Conservation (phyloP, 306 rosid genomes). For the Vachellia collinsii region DNA sequence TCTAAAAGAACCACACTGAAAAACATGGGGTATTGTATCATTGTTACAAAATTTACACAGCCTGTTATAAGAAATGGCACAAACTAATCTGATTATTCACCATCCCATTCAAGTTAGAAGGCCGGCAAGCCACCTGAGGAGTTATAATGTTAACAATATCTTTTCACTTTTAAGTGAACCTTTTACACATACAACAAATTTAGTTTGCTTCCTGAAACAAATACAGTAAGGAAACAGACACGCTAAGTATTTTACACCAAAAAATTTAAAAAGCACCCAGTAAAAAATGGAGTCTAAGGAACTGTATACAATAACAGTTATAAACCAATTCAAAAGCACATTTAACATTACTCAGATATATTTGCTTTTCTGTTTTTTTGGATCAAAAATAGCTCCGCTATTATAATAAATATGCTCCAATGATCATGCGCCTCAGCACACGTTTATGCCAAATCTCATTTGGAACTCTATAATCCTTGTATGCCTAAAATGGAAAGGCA, state of each 20-base stretch:
- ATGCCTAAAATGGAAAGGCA: constrained; percentile 27
- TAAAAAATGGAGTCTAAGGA: background rate
- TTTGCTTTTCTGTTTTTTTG: background rate
- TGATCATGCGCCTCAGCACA: background rate
- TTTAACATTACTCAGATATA: background rate
- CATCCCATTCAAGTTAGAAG: background rate
- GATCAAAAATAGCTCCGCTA: constrained; percentile 22
- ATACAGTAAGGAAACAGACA: background rate
- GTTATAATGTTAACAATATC: constrained; percentile 4
- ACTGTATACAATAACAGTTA: background rate
- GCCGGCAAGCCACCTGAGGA: background rate
- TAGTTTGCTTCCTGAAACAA: constrained; percentile 9
- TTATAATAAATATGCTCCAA: constrained; percentile 19
- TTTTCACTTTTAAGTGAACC: background rate
- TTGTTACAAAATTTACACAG: constrained; percentile 12
- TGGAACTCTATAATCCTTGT: background rate
- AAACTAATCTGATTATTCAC: background rate
- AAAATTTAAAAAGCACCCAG: background rate
- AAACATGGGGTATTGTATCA: constrained; percentile 4
- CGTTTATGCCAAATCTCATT: constrained; percentile 18
- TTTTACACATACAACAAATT: background rate
- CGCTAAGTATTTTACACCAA: background rate
- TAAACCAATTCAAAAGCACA: background rate
- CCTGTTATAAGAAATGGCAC: background rate
- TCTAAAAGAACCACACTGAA: constrained; percentile 16